A percentile compares a stretch with the other conserved stretches of the same genome.
These are phyloP conservation scores for Eutrema heterophyllum DNA, from an alignment of 345 rosid genomes.

Conservation along the genomic window DNA sequence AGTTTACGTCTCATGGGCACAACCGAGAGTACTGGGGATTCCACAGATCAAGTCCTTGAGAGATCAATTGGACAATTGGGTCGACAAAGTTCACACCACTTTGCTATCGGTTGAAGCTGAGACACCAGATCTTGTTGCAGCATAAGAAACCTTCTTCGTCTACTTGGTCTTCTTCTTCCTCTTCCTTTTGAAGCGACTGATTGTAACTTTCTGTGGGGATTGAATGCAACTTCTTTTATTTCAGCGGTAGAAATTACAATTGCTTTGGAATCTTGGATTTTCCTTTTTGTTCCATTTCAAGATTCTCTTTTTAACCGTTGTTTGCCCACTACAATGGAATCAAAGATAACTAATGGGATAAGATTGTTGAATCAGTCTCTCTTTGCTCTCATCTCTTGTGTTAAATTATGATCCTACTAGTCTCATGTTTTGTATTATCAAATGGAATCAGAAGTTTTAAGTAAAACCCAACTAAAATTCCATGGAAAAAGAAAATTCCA, in stretches of 20 bases:
- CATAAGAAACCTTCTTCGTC: not conserved
- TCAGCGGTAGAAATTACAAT: conserved; percentile 16
- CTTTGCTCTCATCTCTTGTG: too few relatives aligned
- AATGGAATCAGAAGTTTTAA: too few relatives aligned
- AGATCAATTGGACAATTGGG: conserved; percentile 80
- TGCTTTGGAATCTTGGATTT: not conserved
- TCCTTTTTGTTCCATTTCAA: conserved; percentile 2
- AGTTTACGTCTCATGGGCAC: conserved; percentile 94
- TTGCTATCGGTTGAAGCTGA: conserved; percentile 90
- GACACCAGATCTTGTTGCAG: conserved; percentile 87
- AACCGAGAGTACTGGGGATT: conserved; percentile 96
- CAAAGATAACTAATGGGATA: not conserved
- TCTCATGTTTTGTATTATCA: too few relatives aligned
- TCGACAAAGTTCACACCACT: conserved; percentile 79
- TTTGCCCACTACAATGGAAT: not conserved
- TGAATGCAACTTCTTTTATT: not conserved
- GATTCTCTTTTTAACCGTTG: not conserved
- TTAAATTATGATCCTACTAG: too few relatives aligned
- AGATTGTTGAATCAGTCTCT: too few relatives aligned
- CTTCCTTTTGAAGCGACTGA: conserved; percentile 8
- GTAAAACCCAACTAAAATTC: too few relatives aligned
- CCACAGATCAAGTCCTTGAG: conserved; percentile 85
- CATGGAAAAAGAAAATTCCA: too few relatives aligned
- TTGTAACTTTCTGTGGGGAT: conserved; percentile 16
- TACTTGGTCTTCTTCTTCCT: not conserved